Conservation (phyloP, 257 asterid species). For the Ajuga chamaepitys region DNA sequence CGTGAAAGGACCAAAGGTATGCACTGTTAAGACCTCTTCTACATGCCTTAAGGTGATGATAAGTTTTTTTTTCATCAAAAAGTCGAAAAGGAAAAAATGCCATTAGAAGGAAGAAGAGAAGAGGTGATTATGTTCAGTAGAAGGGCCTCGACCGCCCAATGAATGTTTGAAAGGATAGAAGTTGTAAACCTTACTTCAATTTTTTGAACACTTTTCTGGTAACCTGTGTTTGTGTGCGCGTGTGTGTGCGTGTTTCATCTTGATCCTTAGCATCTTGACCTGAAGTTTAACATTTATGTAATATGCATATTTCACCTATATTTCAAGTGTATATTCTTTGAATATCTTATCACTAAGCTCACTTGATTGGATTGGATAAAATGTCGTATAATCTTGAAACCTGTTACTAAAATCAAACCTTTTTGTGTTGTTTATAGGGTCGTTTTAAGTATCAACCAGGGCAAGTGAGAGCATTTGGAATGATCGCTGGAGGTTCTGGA, state of each 20-base stretch:
- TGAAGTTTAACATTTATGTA: background rate
- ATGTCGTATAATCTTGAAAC: background rate
- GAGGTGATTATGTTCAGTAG: too few relatives aligned
- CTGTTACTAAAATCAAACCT: background rate
- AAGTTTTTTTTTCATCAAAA: background rate
- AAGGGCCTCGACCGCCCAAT: too few relatives aligned
- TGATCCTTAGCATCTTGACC: background rate
- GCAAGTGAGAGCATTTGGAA: constrained; percentile 53
- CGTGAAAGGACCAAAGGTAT: constrained; percentile 96
- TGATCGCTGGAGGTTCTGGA: constrained; percentile 61
- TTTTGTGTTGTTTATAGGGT: constrained; percentile 24
- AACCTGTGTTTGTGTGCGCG: too few relatives aligned
- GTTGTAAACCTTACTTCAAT: too few relatives aligned
- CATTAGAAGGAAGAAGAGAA: background rate
- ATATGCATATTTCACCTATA: background rate
- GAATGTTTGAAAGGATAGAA: too few relatives aligned
- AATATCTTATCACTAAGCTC: background rate
- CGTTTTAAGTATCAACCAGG: constrained; percentile 49
- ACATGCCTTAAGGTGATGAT: background rate
- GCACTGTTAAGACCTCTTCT: background rate
- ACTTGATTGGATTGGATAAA: background rate
- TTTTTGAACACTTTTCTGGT: too few relatives aligned
- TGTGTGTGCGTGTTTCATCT: too few relatives aligned
- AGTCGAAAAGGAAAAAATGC: background rate
- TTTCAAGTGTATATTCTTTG: background rate